Evolutionary conservation across 768 basidiomycete species (phyloP).

Genomic region (Boletus huronensis): DNA sequence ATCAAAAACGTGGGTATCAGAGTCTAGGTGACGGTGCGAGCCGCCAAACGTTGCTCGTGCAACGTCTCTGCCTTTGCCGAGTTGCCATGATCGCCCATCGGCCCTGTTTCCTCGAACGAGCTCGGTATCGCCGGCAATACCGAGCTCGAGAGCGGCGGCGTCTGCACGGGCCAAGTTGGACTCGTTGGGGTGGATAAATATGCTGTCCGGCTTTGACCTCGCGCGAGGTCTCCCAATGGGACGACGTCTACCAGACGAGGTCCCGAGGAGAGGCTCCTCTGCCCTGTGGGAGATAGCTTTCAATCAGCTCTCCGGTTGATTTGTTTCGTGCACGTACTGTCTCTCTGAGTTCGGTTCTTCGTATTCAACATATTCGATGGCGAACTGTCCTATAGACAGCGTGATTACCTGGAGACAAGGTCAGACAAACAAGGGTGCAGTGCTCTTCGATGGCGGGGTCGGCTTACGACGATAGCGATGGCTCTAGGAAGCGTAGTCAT

Average conservation of each 20-base stretch:
- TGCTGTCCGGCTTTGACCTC: slow-evolving; percentile 53
- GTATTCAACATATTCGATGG: slow-evolving; percentile 38
- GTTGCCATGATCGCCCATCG: slow-evolving; percentile 45
- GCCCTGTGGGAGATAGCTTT: slow-evolving; percentile 8
- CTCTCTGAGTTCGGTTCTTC: slow-evolving; percentile 13
- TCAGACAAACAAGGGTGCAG: background rate
- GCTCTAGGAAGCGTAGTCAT: slow-evolving; percentile 18
- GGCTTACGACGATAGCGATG: slow-evolving; percentile 25
- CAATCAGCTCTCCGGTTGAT: background rate
- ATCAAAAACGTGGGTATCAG: slow-evolving; percentile 8
- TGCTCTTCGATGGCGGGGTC: background rate
- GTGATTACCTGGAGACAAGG: slow-evolving; percentile 44
- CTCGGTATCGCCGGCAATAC: slow-evolving; percentile 47
- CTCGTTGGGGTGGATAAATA: slow-evolving; percentile 60
- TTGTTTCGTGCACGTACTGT: slow-evolving; percentile 17
- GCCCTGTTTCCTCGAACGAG: slow-evolving; percentile 39
- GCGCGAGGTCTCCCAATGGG: slow-evolving; percentile 36
- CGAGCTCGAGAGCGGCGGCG: slow-evolving; percentile 53
- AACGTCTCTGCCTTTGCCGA: slow-evolving; percentile 47
- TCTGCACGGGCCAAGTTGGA: slow-evolving; percentile 69
- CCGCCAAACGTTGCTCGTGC: slow-evolving; percentile 44
- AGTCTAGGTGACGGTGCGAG: slow-evolving; percentile 6
- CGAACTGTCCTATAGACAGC: slow-evolving; percentile 56
- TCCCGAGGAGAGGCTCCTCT: slow-evolving; percentile 24
- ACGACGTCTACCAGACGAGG: slow-evolving; percentile 3